Base-by-base conservation (phyloP, 2,329 filamentous ascomycete species). In the Dactylellina haptotyla region DNA sequence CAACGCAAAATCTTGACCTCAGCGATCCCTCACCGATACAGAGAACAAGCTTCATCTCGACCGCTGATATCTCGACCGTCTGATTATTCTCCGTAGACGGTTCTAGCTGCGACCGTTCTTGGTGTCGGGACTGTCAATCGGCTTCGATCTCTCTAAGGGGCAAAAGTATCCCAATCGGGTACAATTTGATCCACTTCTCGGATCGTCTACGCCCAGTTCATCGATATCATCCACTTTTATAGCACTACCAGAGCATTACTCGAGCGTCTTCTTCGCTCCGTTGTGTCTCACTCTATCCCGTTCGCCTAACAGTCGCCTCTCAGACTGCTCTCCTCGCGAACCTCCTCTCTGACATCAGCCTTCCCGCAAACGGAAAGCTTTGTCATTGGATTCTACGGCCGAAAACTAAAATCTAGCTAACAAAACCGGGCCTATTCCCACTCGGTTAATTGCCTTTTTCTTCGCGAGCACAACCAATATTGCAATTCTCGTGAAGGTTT, bases 401-500 rank as follows among this genome's bases (percentile, higher is more conserved):
- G 37, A n/a, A 41, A 41, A 41, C 37, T 41, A n/a, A 12, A 41
- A 41, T 2, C 8, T 12, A 41, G 4, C 4, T 12, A 39, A 70
- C 65, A 62, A 50, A 72, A 64, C 50, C 66, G 59, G 66, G 23
- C 32, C 23, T 46, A 37, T 56, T 53, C 57, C 54, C 54, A 10
- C 25, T 62, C 56, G 48, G 65, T 26, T 61, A 56, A 62, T 64
- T 64, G 41, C 10, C 34, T 63, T 70, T 37, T 30, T 3, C 18
- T 39, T 57, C 23, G 12, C 37, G 64, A 54, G 14, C 56, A 41
- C 30, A 39, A n/a, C n/a, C n/a, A n/a, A n/a, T n/a, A n/a, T n/a
- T n/a, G n/a, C n/a, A n/a, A n/a, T n/a, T 48, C 45, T 65, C 32
- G 32, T 65, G 59, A 64, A 64, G 37, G 58, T 72, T 65, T 71